These are phyloP conservation scores for Eucalyptus marginata DNA, from an alignment of 345 rosid genomes.

Conservation along the genomic window DNA sequence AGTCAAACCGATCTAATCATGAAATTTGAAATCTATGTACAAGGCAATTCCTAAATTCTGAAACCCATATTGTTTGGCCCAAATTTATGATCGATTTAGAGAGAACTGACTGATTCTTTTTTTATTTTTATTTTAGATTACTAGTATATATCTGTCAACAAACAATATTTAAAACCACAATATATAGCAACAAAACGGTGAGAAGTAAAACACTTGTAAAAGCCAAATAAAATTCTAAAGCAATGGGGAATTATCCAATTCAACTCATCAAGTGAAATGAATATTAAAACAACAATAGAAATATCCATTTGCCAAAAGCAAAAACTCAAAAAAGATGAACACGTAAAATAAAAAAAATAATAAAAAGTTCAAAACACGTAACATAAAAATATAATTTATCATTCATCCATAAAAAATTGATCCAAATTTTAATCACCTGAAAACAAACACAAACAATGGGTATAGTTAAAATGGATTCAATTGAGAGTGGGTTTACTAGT, in stretches of 20 bases:
- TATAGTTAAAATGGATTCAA: not conserved
- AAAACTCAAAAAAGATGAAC: not conserved
- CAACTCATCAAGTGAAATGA: not conserved
- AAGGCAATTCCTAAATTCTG: too few species aligned
- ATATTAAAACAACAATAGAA: not conserved
- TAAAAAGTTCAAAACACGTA: not conserved
- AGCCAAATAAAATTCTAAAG: not conserved
- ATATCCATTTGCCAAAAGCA: not conserved
- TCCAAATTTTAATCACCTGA: not conserved
- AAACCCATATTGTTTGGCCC: accelerated
- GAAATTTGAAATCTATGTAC: not conserved
- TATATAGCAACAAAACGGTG: accelerated
- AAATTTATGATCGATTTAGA: too few species aligned
- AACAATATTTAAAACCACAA: too few species aligned
- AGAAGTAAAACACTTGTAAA: not conserved
- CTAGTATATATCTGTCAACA: accelerated
- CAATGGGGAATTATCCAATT: not conserved
- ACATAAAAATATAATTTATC: not conserved
- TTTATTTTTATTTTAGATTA: accelerated
- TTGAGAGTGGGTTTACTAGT: accelerated
- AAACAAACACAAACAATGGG: not conserved
- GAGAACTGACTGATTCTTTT: accelerated
- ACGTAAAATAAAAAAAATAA: not conserved
- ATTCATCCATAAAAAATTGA: not conserved
- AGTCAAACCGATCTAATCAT: not conserved